phyloP scores from a whole-genome alignment of 2,329 filamentous ascomycete species.

The Neonectria coccinea region DNA sequence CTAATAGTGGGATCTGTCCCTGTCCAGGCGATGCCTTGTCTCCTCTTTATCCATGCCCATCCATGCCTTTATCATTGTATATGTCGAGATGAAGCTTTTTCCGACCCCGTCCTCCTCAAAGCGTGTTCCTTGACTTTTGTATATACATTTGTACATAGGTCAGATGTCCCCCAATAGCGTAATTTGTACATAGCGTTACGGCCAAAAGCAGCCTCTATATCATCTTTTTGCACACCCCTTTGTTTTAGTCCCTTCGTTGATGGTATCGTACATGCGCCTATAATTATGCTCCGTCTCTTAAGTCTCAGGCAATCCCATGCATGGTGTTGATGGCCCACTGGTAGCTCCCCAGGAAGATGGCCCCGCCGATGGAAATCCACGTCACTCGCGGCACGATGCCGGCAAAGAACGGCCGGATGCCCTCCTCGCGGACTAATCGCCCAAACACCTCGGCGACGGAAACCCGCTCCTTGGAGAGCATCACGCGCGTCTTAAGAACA shows the following conservation, averaged over 20 bases:
- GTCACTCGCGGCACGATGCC: constrained; percentile 85
- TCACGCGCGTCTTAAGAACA: constrained; percentile 96
- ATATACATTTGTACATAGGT: constrained; percentile 44
- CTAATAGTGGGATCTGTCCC: neutral
- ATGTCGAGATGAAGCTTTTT: constrained; percentile 27
- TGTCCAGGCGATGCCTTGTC: neutral
- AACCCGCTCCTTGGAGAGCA: constrained; percentile 81
- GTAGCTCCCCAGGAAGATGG: constrained; percentile 94
- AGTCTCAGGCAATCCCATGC: constrained; percentile 42
- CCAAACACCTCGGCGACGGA: constrained; percentile 70
- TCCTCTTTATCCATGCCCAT: neutral
- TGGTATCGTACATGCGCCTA: constrained; percentile 36
- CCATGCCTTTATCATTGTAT: constrained; percentile 19
- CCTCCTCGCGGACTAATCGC: constrained; percentile 73
- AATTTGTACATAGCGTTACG: constrained; percentile 42
- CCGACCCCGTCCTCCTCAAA: constrained; percentile 21
- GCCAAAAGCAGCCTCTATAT: constrained; percentile 37
- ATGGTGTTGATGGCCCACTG: constrained; percentile 87
- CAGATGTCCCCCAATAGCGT: constrained; percentile 31
- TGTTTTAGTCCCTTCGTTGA: constrained; percentile 26
- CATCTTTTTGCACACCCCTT: constrained; percentile 19
- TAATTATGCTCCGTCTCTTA: constrained; percentile 11
- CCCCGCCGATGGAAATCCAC: constrained; percentile 95
- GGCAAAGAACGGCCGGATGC: constrained; percentile 77
- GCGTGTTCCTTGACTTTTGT: constrained; percentile 33